These are phyloP conservation scores for Solanum medicagineum DNA, from an alignment of 257 asterid genomes.

Conservation along the genomic window DNA sequence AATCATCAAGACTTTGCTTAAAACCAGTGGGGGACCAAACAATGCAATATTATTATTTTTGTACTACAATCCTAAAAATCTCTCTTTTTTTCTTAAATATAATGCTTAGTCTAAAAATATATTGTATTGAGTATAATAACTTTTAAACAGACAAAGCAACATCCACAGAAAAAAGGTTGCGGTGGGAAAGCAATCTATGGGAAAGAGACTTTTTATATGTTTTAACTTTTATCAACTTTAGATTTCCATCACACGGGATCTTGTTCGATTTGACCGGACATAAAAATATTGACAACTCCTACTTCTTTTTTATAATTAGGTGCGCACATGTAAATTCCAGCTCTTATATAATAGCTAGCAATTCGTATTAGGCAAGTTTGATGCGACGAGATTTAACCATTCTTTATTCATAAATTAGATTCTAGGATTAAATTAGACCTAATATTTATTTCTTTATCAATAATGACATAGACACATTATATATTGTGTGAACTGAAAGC, in stretches of 20 bases:
- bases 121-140: background rate
- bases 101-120: background rate
- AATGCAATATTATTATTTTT: background rate
- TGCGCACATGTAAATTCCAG: no score
- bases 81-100: no score
- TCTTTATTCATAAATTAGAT: no score
- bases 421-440: no score
- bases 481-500: background rate
- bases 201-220: background rate
- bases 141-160: background rate
- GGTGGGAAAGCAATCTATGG: slow-evolving; percentile 5
- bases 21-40: background rate
- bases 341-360: no score
- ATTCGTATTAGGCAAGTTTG: fast-evolving
- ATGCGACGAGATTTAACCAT: fast-evolving
- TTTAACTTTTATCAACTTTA: background rate
- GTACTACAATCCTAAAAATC: no score
- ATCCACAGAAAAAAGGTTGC: background rate
- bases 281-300: background rate
- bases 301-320: no score
- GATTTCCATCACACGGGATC: background rate
- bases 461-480: background rate
- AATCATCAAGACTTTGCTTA: background rate
- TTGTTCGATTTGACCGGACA: background rate
- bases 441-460: no score